Evolutionary conservation across 2,329 filamentous ascomycete species (phyloP).

Genomic region (Talaromyces sp.): DNA sequence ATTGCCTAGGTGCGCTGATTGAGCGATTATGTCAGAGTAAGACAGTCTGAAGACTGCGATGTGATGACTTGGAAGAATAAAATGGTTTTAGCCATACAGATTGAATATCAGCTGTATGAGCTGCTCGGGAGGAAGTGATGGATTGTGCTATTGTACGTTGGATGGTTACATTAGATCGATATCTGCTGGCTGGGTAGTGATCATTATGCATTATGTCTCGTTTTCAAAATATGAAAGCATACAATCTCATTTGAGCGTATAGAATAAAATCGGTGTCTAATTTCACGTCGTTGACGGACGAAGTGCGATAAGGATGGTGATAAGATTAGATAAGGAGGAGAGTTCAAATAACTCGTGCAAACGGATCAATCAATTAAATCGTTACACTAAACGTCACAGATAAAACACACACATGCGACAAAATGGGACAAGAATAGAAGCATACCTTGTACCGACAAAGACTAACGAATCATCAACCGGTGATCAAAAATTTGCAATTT

Average conservation of each 20-base stretch:
- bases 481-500: not conserved
- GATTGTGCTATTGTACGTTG: not conserved
- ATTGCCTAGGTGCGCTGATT: not conserved
- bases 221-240: not conserved
- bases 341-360: not conserved
- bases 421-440: not conserved
- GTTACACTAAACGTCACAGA: not conserved
- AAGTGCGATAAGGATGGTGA: not conserved
- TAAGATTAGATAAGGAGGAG: constrained; percentile 1
- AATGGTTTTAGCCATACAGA: not conserved
- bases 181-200: constrained; percentile 8
- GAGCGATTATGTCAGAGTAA: not conserved
- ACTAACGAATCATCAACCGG: not conserved
- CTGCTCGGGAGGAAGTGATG: not conserved
- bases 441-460: not conserved
- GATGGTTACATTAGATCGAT: not conserved
- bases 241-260: not conserved
- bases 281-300: not conserved
- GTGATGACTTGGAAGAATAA: not conserved
- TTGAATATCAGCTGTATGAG: not conserved
- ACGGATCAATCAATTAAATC: not conserved
- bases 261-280: not conserved
- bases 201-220: not conserved
- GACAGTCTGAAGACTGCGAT: not conserved
- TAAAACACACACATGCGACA: not conserved